Percentiles rank a stretch among this genome's conserved stretches.
These are phyloP conservation scores for Diaporthe helianthi DNA, from an alignment of 2,329 filamentous ascomycete species.

Conservation along the genomic window DNA sequence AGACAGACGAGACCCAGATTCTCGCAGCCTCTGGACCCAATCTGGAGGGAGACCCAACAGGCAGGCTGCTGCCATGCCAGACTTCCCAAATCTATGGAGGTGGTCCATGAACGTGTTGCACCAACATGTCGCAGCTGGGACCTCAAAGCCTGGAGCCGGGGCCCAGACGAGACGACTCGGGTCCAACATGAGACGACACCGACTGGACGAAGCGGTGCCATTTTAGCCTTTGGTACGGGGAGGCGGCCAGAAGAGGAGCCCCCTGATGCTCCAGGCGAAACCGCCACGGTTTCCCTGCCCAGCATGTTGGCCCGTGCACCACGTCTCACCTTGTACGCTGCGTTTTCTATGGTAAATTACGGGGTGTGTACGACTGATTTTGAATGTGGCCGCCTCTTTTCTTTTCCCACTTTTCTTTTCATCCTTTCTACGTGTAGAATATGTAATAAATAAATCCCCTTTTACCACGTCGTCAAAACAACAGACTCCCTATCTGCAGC, in stretches of 20 bases:
- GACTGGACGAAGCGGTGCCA: slow-evolving; percentile 11
- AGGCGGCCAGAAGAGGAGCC: not conserved
- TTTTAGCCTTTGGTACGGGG: too few species aligned
- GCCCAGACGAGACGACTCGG: slow-evolving; percentile 22
- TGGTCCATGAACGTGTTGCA: slow-evolving; percentile 23
- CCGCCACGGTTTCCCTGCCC: slow-evolving; percentile 25
- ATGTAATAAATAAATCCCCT: too few species aligned
- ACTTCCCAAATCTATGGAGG: too few species aligned
- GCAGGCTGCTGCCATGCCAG: not conserved
- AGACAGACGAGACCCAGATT: not conserved
- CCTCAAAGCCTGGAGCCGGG: slow-evolving; percentile 14
- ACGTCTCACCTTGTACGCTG: slow-evolving; percentile 22
- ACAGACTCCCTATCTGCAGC: too few species aligned
- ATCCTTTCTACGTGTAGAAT: too few species aligned
- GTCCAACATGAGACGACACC: slow-evolving; percentile 21
- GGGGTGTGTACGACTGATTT: too few species aligned
- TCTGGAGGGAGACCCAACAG: too few species aligned
- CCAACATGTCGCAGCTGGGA: slow-evolving; percentile 19
- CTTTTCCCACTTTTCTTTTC: not conserved
- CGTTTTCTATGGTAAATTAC: slow-evolving; percentile 8
- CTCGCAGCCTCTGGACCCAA: too few species aligned
- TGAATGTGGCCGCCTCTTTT: not conserved
- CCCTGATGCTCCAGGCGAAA: slow-evolving; percentile 19
- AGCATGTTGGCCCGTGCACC: slow-evolving; percentile 18
- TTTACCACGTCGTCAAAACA: too few species aligned